phyloP scores from a whole-genome alignment of 2,329 filamentous ascomycete species.

The Paecilomyces formosus region DNA sequence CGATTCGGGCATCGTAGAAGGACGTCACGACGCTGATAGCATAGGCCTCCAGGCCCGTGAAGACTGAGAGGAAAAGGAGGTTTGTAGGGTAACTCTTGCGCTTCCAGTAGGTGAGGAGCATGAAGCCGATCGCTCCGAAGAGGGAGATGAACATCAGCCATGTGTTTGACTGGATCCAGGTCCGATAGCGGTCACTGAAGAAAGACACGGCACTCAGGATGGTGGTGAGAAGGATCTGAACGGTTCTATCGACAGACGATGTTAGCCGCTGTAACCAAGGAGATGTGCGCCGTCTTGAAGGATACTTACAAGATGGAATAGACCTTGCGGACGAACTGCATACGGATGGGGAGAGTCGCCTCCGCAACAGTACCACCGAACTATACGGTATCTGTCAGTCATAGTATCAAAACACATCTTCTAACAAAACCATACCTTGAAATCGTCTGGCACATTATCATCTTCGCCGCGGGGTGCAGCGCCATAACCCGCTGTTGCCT shows the following conservation, averaged over 20 bases:
- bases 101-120: conserved; percentile 90
- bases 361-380: conserved; percentile 91
- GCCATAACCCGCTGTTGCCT: conserved; percentile 54
- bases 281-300: neutral
- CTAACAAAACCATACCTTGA: conserved; percentile 58
- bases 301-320: conserved; percentile 74
- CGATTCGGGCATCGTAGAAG: conserved; percentile 76
- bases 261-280: neutral
- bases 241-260: conserved; percentile 48
- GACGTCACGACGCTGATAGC: conserved; percentile 86
- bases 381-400: conserved; percentile 34
- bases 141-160: conserved; percentile 84
- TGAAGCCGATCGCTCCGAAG: conserved; percentile 73
- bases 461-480: conserved; percentile 62
- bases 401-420: conserved; percentile 3
- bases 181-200: conserved; percentile 69
- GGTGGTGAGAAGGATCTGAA: conserved; percentile 80
- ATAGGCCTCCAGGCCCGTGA: conserved; percentile 91
- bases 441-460: conserved; percentile 93
- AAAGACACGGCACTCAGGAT: conserved; percentile 77
- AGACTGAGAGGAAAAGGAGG: conserved; percentile 80
- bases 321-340: conserved; percentile 95
- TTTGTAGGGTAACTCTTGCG: conserved; percentile 93
- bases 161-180: conserved; percentile 77
- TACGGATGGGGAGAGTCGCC: conserved; percentile 88